Percentiles rank a stretch among this genome's conserved stretches.
phyloP scores from a whole-genome alignment of 257 asterid species.

The Misopates orontium region DNA sequence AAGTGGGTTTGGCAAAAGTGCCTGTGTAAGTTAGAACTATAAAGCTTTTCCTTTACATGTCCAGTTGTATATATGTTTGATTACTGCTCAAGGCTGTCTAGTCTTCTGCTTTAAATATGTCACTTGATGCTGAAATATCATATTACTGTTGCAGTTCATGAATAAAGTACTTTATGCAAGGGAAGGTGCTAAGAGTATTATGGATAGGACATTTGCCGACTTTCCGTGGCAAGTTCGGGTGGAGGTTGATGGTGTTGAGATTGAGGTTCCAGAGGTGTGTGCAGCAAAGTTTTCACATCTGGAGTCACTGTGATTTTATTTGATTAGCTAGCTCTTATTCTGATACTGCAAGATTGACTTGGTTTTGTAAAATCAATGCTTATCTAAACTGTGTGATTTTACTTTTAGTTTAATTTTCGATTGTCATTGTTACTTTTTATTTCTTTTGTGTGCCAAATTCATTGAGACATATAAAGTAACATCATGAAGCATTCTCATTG shows the following conservation, averaged over 20 bases:
- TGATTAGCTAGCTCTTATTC: background rate
- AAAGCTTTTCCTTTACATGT: slow-evolving; percentile 17
- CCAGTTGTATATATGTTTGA: slow-evolving; percentile 14
- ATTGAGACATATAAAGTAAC: background rate
- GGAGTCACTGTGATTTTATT: slow-evolving; percentile 19
- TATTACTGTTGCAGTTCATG: slow-evolving; percentile 77
- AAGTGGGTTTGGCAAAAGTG: slow-evolving; percentile 5
- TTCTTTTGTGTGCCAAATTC: background rate
- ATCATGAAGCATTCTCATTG: slow-evolving; percentile 22
- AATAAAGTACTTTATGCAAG: slow-evolving; percentile 98
- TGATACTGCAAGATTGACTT: slow-evolving; percentile 18
- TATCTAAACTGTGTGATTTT: background rate
- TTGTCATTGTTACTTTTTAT: background rate
- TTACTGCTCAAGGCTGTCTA: slow-evolving; percentile 18
- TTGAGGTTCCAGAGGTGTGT: slow-evolving; percentile 96
- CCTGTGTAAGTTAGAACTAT: slow-evolving; percentile 6
- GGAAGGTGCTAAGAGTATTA: slow-evolving; percentile 94
- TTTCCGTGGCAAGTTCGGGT: slow-evolving; percentile 93
- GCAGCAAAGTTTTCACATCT: slow-evolving; percentile 14
- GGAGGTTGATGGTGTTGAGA: slow-evolving; percentile 91
- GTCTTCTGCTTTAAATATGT: slow-evolving; percentile 15
- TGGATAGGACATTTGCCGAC: slow-evolving; percentile 90
- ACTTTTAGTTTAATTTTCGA: background rate
- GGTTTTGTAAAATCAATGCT: background rate
- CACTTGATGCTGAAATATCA: slow-evolving; percentile 31